phyloP scores from a whole-genome alignment of 169 alveolate species.

The Fabrea salina region DNA sequence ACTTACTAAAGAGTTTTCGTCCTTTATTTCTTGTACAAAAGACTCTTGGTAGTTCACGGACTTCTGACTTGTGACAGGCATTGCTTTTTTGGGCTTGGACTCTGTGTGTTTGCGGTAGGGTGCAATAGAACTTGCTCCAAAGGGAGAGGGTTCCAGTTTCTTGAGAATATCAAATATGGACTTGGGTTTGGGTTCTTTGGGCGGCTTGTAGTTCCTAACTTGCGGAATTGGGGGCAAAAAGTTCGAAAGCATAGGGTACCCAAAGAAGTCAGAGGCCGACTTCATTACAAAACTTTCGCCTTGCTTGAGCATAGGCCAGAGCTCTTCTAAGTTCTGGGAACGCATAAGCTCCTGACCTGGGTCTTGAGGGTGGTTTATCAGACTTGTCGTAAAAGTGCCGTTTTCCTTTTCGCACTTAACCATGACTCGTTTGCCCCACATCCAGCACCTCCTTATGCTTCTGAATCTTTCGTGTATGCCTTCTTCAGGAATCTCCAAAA shows the following conservation, averaged over 20 bases:
- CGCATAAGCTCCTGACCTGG: not conserved
- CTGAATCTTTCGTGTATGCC: not conserved
- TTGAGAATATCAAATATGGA: not conserved
- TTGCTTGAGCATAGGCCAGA: not conserved
- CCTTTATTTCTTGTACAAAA: constrained; percentile 33
- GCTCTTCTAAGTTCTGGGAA: not conserved
- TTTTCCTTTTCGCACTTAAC: not conserved
- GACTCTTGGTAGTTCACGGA: constrained; percentile 1
- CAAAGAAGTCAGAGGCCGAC: constrained; percentile 21
- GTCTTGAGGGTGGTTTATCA: not conserved
- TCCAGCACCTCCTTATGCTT: not conserved
- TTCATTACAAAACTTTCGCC: constrained; percentile 28
- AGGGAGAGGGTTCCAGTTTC: not conserved
- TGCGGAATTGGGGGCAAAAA: not conserved
- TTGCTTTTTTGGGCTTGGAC: not conserved
- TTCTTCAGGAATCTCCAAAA: constrained; percentile 21
- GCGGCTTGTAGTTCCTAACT: not conserved
- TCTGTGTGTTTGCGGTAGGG: constrained; percentile 6
- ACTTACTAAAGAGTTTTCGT: constrained; percentile 61
- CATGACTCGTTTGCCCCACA: not conserved
- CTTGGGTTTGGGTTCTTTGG: constrained; percentile 1
- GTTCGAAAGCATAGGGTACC: not conserved
- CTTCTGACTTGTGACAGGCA: not conserved
- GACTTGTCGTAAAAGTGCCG: not conserved
- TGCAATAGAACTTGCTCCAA: constrained; percentile 10